A percentile compares a stretch with the other conserved stretches of the same genome.
Conservation (phyloP, 2,329 filamentous ascomycete species). For the Lasiodiplodia sp. region DNA sequence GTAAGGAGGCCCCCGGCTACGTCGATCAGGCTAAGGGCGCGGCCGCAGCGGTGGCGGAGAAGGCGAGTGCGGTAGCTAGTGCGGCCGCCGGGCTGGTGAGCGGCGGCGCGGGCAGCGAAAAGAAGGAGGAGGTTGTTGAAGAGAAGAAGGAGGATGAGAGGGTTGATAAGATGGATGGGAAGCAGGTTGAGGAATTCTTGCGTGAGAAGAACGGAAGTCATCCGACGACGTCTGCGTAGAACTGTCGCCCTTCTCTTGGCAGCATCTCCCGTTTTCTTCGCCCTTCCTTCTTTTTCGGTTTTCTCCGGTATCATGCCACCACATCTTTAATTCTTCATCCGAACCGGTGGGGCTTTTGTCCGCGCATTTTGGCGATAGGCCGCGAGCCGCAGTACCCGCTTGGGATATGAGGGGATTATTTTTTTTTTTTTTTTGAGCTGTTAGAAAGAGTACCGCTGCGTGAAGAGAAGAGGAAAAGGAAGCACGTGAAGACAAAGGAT, state of each 20-base stretch:
- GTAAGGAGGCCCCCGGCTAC: constrained; percentile 42
- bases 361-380: not conserved
- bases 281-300: not conserved
- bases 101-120: constrained; percentile 29
- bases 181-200: constrained; percentile 43
- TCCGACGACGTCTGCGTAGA: not conserved
- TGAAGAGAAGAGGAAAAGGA: not conserved
- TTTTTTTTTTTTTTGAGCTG: not conserved
- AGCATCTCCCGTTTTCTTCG: not conserved
- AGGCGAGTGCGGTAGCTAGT: constrained; percentile 40
- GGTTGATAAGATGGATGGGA: constrained; percentile 40
- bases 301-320: not conserved
- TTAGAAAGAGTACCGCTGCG: not conserved
- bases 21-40: constrained; percentile 53
- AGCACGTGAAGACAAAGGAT: not conserved
- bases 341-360: not conserved
- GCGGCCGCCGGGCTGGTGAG: constrained; percentile 43
- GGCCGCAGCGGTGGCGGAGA: constrained; percentile 42
- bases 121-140: constrained; percentile 12
- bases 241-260: not conserved
- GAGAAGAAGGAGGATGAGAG: constrained; percentile 35
- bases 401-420: not conserved
- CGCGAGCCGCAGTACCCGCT: not conserved
- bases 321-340: not conserved
- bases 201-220: constrained; percentile 37